Conservation (phyloP, 768 basidiomycete genomes). For the Flagelloscypha sp. region DNA sequence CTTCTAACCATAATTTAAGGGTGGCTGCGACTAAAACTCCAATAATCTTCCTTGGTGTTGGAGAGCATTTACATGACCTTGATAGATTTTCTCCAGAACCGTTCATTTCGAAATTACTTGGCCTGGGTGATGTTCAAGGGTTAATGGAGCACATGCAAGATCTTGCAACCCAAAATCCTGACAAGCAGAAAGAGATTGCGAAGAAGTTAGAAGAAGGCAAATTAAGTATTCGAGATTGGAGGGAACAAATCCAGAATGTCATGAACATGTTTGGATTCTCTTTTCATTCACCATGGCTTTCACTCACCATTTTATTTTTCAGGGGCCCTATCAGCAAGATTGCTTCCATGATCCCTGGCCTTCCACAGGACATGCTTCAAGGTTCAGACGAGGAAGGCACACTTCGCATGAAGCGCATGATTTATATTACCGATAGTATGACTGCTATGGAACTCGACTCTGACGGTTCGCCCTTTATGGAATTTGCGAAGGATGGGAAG, state of each 20-base stretch:
- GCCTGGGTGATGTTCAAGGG: conserved; percentile 93
- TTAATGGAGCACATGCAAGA: conserved; percentile 99
- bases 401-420: conserved; percentile 90
- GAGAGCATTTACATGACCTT: conserved; percentile 95
- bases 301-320: conserved; percentile 10
- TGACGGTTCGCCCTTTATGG: conserved; percentile 88
- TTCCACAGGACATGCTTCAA: conserved; percentile 84
- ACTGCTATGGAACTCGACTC: conserved; percentile 88
- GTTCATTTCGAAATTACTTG: conserved; percentile 93
- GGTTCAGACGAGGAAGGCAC: conserved; percentile 93
- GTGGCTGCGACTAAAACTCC: conserved; percentile 99
- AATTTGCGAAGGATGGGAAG: conserved; percentile 73
- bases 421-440: conserved; percentile 99
- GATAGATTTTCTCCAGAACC: conserved; percentile 94
- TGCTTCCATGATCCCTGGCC: conserved; percentile 96
- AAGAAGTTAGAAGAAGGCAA: conserved; percentile 98
- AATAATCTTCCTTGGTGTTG: conserved; percentile 96
- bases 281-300: conserved; percentile 4
- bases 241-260: conserved; percentile 93
- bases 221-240: conserved; percentile 93
- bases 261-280: conserved; percentile 82
- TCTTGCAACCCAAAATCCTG: conserved; percentile 85
- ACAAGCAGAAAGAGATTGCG: conserved; percentile 95
- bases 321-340: conserved; percentile 99
- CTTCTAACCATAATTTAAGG: conserved; percentile 32